Percentiles rank a stretch among this genome's conserved stretches.
Conservation (phyloP, 164 flowering plant species). For the Vitis cinerea region DNA sequence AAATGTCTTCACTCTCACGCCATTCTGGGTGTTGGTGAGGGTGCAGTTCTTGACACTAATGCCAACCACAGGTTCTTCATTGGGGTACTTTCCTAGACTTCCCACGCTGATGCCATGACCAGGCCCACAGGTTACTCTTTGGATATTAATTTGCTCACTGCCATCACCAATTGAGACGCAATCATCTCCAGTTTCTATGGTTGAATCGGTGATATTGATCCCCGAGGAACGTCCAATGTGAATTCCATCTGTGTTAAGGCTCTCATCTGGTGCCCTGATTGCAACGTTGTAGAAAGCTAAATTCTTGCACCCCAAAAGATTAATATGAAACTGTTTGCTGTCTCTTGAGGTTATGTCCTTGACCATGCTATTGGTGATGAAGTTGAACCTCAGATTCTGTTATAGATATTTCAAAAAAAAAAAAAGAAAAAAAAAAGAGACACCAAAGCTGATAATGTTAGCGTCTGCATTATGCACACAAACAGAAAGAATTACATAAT, state of each 20-base stretch:
- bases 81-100: constrained; percentile 16
- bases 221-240: constrained; percentile 32
- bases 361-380: constrained; percentile 22
- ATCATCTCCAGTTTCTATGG: constrained; percentile 43
- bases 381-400: constrained; percentile 35
- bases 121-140: constrained; percentile 16
- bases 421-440: no score
- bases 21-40: constrained; percentile 10
- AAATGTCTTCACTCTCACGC: constrained; percentile 29
- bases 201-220: constrained; percentile 14
- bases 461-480: no score
- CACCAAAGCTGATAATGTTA: no score
- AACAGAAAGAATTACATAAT: no score
- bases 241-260: constrained; percentile 53
- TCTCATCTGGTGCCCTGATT: constrained; percentile 25
- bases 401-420: no score
- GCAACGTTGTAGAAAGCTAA: constrained; percentile 13
- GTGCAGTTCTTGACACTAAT: constrained; percentile 12
- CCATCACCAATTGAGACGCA: constrained; percentile 27
- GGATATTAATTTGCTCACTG: constrained; percentile 1
- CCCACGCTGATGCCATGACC: constrained; percentile 30
- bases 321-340: constrained; percentile 24
- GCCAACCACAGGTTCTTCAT: constrained; percentile 13
- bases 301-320: constrained; percentile 22
- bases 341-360: constrained; percentile 18